Evolutionary conservation across 2,329 filamentous ascomycete genomes (phyloP).

Genomic region (Trichoderma endophyticum): DNA sequence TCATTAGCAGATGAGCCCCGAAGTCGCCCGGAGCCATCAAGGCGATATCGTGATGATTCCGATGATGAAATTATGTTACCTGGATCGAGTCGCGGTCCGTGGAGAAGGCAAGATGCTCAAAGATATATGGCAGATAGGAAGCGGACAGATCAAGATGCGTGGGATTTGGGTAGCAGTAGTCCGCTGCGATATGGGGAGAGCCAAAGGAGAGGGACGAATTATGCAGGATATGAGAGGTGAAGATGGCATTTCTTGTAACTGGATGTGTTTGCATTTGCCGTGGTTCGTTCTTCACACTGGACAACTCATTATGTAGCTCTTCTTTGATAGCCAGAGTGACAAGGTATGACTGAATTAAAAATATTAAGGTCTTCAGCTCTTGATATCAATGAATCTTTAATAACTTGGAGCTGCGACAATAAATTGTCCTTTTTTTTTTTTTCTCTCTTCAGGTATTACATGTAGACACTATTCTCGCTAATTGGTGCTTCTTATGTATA

Average conservation of each 20-base stretch:
- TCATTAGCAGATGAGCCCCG: neutral
- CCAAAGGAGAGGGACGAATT: neutral
- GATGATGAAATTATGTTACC: neutral
- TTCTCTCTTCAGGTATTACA: too few species aligned
- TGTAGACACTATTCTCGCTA: too few species aligned
- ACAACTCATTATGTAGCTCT: neutral
- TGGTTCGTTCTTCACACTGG: neutral
- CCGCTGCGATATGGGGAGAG: neutral
- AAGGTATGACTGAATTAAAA: neutral
- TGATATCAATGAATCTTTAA: neutral
- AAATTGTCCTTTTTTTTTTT: neutral
- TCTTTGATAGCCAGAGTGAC: neutral
- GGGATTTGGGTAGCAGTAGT: neutral
- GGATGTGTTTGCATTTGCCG: neutral
- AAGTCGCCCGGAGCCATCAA: neutral
- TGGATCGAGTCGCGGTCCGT: neutral
- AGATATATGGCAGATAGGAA: neutral
- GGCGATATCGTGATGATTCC: neutral
- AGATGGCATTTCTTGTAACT: neutral
- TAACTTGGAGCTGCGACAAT: accelerated
- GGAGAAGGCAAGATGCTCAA: constrained; percentile 4
- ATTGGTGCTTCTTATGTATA: neutral
- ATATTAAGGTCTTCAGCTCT: neutral
- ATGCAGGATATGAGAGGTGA: neutral
- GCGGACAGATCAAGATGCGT: neutral